Evolutionary conservation across 139 green algal genomes (phyloP).

Genomic region (Chlamydomonas sphaeroides): DNA sequence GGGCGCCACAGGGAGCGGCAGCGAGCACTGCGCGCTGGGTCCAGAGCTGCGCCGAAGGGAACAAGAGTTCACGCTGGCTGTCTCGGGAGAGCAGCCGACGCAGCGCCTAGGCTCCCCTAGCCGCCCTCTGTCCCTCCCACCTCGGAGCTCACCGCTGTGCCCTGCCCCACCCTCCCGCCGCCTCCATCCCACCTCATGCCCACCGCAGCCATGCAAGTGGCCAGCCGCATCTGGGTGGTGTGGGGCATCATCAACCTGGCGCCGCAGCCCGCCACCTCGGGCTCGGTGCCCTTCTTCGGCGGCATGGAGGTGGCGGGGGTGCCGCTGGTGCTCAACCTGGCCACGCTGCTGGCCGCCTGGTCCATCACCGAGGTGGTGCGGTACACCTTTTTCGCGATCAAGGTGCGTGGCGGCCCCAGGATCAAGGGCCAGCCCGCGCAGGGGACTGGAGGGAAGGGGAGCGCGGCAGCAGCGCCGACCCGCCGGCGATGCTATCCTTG

Average conservation of each 20-base stretch:
- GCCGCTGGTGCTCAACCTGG: constrained; percentile 69
- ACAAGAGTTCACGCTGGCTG: too few species aligned
- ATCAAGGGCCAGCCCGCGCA: too few species aligned
- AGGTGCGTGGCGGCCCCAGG: constrained; percentile 73
- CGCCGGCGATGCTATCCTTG: too few species aligned
- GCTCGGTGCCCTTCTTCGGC: constrained; percentile 23
- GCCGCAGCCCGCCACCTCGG: constrained; percentile 43
- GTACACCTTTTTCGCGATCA: constrained; percentile 92
- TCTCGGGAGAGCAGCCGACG: too few species aligned
- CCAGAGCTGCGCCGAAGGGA: too few species aligned
- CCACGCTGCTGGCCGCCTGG: constrained; percentile 87
- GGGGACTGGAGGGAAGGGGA: background rate
- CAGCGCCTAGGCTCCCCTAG: too few species aligned
- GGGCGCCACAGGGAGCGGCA: too few species aligned
- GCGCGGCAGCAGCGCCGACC: too few species aligned
- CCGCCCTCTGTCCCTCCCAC: background rate
- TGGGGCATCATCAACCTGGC: constrained; percentile 85
- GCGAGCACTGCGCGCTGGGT: too few species aligned
- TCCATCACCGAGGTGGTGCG: constrained; percentile 89
- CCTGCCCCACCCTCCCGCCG: too few species aligned
- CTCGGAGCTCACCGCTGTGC: background rate
- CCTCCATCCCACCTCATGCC: background rate
- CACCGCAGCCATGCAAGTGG: constrained; percentile 83
- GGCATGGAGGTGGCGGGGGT: background rate
- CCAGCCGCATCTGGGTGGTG: constrained; percentile 84